phyloP scores from a whole-genome alignment of 495 filamentous ascomycete genomes.

The Rhypophila decipiens region DNA sequence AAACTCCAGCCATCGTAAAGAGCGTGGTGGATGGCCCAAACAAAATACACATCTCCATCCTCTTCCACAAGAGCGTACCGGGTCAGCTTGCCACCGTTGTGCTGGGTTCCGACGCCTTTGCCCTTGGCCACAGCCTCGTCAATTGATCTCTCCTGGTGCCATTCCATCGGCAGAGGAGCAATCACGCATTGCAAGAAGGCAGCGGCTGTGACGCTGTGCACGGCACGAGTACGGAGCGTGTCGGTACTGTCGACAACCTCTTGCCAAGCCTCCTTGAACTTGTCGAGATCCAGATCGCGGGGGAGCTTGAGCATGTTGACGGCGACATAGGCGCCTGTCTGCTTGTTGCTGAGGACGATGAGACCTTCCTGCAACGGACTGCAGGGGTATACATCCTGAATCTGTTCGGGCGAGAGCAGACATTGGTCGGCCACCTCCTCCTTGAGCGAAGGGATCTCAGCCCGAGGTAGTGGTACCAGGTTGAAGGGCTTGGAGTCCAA shows the following conservation, averaged over 20 bases:
- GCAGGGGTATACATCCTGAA: conserved; percentile 57
- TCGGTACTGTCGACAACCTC: conserved; percentile 47
- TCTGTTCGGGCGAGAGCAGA: conserved; percentile 27
- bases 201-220: conserved; percentile 12
- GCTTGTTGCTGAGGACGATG: conserved; percentile 35
- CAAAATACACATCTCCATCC: conserved; percentile 26
- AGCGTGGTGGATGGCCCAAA: conserved; percentile 57
- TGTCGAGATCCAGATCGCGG: conserved; percentile 28
- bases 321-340: conserved; percentile 34
- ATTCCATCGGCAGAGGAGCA: conserved; percentile 9
- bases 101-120: conserved; percentile 11
- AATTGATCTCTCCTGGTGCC: conserved; percentile 9
- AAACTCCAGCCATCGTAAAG: conserved; percentile 62
- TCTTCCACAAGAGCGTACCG: conserved; percentile 17
- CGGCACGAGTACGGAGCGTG: conserved; percentile 64
- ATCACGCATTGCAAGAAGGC: conserved; percentile 20
- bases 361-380: conserved; percentile 50
- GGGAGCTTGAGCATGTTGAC: conserved; percentile 39
- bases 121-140: conserved; percentile 12
- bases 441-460: conserved; percentile 20
- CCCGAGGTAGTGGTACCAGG: conserved; percentile 29
- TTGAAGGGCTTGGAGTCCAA: conserved; percentile 35
- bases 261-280: conserved; percentile 45
- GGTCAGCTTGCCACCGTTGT: conserved; percentile 16
- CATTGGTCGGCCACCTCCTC: conserved; percentile 43